Base-by-base conservation (phyloP, 371 early-diverging fungal species). In the Syncephalastrum monosporum region DNA sequence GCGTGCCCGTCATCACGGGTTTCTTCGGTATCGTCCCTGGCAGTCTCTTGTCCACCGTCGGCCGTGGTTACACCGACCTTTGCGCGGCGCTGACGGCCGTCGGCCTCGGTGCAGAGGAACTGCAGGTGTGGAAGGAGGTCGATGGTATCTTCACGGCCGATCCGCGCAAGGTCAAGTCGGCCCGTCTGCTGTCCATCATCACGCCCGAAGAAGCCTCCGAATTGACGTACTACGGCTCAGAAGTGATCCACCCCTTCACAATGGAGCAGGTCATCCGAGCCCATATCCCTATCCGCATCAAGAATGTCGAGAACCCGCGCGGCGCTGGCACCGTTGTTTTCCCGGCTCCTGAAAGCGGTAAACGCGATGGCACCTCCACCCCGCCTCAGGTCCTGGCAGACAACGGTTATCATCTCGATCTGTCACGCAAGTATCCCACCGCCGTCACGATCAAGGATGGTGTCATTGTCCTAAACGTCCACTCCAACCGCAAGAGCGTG, bases 91-190 rank as follows among this genome's bases (percentile, higher is more conserved):
- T 99, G 53, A 79, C 93, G 17, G 96, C 99, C 1, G 98, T 95
- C 2, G 98, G 92, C 1, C 65, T 94, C 17, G 68, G 79, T 24
- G 94, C 92, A 13, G 79, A 86, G 55, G 98, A 99, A 67, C 79
- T 98, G 52, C 97, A 98, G 68, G 91, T 99, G 17, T 98, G 97
- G 97, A 99, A 99, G 71, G 99, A 99, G 61, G 99, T 99, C 3
- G 98, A 98, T 63, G 99, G 99, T 51, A 97, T 99, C 59, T 99
- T 95, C 63, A 97, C 97, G 0, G 98, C 98, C 0, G 99, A 99
- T 66, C 99, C 99, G n/a, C 90, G 97, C 53, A 97, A 97, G 60
- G 96, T 93, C n/a, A 85, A 87, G 38, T 66, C 76, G 6, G 99
- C 99, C n/a, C 80, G 91, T 14, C 79, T 96, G 42, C 83, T 99